Percentiles rank a stretch among this genome's conserved stretches.
These are phyloP conservation scores for Tephrocybe sp. DNA, from an alignment of 768 basidiomycete species.

Conservation along the genomic window DNA sequence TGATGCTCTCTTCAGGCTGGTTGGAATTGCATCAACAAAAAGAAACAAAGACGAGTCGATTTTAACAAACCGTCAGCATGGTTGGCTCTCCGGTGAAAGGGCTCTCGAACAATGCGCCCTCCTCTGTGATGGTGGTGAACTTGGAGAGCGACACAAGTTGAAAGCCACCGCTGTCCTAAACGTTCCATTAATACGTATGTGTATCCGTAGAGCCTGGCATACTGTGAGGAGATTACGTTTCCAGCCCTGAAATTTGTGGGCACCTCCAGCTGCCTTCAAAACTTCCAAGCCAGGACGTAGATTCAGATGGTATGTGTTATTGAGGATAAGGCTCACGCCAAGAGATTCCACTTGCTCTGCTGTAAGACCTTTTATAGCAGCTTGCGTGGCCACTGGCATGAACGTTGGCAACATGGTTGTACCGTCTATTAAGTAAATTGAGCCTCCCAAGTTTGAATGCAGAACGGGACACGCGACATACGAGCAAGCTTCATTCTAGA, in stretches of 20 bases:
- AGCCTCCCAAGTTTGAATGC: neutral
- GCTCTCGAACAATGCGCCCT: constrained; percentile 83
- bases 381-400: constrained; percentile 94
- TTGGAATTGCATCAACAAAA: constrained; percentile 4
- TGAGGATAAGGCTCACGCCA: constrained; percentile 81
- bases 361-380: constrained; percentile 89
- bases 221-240: constrained; percentile 82
- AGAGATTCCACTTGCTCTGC: constrained; percentile 80
- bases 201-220: neutral
- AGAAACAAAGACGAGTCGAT: constrained; percentile 2
- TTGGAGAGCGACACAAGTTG: constrained; percentile 84
- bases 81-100: constrained; percentile 88
- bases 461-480: constrained; percentile 34
- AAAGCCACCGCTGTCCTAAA: constrained; percentile 87
- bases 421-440: constrained; percentile 52
- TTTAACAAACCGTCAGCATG: constrained; percentile 71
- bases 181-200: neutral
- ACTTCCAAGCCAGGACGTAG: constrained; percentile 81
- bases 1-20: constrained; percentile 89
- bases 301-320: constrained; percentile 90
- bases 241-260: constrained; percentile 93
- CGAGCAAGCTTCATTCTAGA: constrained; percentile 84
- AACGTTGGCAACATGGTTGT: constrained; percentile 84
- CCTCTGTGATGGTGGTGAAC: constrained; percentile 84
- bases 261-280: constrained; percentile 74